Base-by-base conservation (phyloP, 495 filamentous ascomycete genomes). In the Apodospora peruviana region DNA sequence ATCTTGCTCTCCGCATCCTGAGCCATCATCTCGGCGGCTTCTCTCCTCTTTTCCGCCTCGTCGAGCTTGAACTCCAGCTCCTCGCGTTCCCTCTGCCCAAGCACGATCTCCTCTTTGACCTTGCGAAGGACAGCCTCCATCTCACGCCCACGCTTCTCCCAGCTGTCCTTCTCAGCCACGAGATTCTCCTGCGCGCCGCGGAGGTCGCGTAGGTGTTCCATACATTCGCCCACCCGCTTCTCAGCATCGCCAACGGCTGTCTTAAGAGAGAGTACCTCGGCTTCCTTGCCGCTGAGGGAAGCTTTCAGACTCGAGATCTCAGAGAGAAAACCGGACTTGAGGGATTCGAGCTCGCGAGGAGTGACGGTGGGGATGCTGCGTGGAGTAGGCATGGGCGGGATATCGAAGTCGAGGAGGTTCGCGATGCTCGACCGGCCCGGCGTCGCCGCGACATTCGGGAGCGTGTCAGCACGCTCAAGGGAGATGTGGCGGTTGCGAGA, bases 221-320 rank as follows among this genome's bases (percentile, higher is more conserved):
- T 70, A 42, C 84, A 84, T 67, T 93, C 86, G 14, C 89, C 90
- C 20, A 91, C 90, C n/a, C 91, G 82, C 56, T 86, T 81, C 68
- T 98, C 93, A 2, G 94, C 90, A 63, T 96, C 89, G 16, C 76
- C 76, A 37, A 97, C 82, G 10, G 94, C 89, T 32, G 82, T 79
- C 60, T 94, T 95, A 29, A 97, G 80, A 47, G 82, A 87, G 12
- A 78, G 69, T 40, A 91, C 87, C 59, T 98, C 90, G 11, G 90
- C 91, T 58, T 97, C 91, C 56, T 88, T 90, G 29, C 93, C 93
- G 48, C 80, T 87, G 9, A 98, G 79, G 16, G 86, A 87, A 4
- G 94, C 94, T 52, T 85, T 91, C 25, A 98, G 78, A 18, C 86
- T 88, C 41, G 85, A 90, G 44, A 98, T 90, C 61, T 98, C 86